Conservation (phyloP, 345 rosid genomes). For the Euphorbia peplus region DNA sequence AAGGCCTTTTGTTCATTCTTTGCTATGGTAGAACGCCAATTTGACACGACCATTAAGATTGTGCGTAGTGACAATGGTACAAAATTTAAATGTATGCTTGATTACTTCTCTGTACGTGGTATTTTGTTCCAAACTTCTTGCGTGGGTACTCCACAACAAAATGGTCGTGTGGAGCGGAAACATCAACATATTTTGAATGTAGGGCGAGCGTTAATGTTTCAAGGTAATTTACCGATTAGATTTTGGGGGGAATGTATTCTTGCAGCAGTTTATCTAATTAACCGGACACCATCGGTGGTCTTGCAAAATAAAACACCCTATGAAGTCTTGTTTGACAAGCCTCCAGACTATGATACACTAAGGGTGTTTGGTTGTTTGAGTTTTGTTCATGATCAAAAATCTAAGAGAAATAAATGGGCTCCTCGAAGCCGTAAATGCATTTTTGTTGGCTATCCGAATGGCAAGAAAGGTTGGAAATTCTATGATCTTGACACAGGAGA, state of each 20-base stretch:
- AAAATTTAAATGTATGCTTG: neutral
- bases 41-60: neutral
- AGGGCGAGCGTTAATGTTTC: neutral
- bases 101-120: neutral
- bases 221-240: neutral
- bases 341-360: neutral
- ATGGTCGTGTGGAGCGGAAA: constrained; percentile 8
- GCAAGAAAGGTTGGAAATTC: neutral
- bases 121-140: constrained; percentile 1
- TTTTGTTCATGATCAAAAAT: neutral
- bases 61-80: constrained; percentile 12
- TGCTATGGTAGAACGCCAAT: neutral
- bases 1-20: neutral
- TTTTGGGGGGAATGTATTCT: constrained; percentile 18
- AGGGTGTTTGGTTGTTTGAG: neutral
- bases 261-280: neutral
- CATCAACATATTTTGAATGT: constrained; percentile 11
- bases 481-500: constrained; percentile 3
- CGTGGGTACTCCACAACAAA: constrained; percentile 14
- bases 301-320: neutral
- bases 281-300: neutral
- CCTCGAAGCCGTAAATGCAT: neutral
- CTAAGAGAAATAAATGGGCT: neutral
- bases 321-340: neutral
- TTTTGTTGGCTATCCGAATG: neutral